Percentiles rank a stretch among this genome's conserved stretches.
These are phyloP conservation scores for Aspergillus brunneoviolaceus DNA, from an alignment of 2,329 filamentous ascomycete species.

Conservation along the genomic window DNA sequence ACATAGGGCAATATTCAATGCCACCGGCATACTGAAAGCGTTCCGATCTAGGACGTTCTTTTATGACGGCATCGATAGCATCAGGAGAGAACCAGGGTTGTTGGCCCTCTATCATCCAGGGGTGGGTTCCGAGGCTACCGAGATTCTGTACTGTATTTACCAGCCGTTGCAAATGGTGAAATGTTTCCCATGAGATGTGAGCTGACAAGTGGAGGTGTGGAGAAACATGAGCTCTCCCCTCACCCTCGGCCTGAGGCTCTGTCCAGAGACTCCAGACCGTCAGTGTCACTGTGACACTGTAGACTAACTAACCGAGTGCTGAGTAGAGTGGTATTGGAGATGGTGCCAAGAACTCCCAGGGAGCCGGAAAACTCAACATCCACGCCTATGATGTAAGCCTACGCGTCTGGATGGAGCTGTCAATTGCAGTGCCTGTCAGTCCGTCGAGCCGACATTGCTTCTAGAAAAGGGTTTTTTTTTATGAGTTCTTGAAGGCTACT, in stretches of 20 bases:
- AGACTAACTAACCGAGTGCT: no score
- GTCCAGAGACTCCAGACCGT: neutral
- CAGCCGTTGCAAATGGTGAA: neutral
- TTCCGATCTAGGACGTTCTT: neutral
- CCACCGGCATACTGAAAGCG: neutral
- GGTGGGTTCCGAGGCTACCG: neutral
- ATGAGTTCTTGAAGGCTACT: neutral
- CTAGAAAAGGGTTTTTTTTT: slow-evolving; percentile 4
- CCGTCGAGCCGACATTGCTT: slow-evolving; percentile 11
- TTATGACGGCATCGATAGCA: neutral
- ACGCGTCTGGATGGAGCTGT: slow-evolving; percentile 10
- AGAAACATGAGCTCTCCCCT: slow-evolving; percentile 10
- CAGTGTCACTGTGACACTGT: no score
- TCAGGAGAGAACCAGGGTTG: neutral
- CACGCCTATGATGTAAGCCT: slow-evolving; percentile 12
- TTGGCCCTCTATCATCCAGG: neutral
- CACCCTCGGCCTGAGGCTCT: neutral
- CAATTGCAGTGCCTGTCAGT: slow-evolving; percentile 4
- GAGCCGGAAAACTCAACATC: neutral
- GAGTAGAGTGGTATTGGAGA: neutral
- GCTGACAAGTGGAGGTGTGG: slow-evolving; percentile 22
- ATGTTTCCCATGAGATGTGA: slow-evolving; percentile 7
- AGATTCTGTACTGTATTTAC: neutral
- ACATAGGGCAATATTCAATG: neutral
- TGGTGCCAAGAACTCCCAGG: neutral